A percentile compares a stretch with the other conserved stretches of the same genome.
phyloP scores from a whole-genome alignment of 331 rosid species.

The Stylosanthes scabra region DNA sequence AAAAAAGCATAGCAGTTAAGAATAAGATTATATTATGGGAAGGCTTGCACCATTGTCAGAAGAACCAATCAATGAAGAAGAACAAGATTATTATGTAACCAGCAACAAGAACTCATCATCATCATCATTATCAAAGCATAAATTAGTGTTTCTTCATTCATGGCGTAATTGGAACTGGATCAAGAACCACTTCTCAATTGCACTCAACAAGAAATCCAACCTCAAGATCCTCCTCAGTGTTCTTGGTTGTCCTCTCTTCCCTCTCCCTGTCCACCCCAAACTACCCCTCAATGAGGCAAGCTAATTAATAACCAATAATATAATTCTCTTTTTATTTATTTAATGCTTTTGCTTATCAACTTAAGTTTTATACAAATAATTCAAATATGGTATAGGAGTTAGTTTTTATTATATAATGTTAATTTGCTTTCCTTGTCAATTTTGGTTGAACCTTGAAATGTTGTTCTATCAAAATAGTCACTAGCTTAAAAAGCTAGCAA shows the following conservation, averaged over 20 bases:
- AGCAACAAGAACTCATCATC: conserved; percentile 27
- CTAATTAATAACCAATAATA: no score
- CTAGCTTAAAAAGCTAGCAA: conserved; percentile 18
- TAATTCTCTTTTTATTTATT: neutral
- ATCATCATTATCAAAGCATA: conserved; percentile 38
- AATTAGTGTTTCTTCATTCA: conserved; percentile 53
- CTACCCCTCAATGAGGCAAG: conserved; percentile 63
- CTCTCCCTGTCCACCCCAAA: conserved; percentile 61
- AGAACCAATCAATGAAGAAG: conserved; percentile 81
- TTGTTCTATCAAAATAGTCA: conserved; percentile 25
- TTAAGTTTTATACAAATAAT: neutral
- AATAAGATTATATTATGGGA: conserved; percentile 43
- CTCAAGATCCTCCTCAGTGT: conserved; percentile 85
- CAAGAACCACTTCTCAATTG: conserved; percentile 71
- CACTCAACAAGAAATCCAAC: conserved; percentile 70
- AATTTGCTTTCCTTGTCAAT: neutral
- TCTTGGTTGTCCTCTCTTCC: conserved; percentile 92
- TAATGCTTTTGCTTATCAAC: neutral
- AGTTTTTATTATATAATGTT: no score
- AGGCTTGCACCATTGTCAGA: conserved; percentile 86
- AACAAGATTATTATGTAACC: conserved; percentile 16
- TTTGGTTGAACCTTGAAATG: conserved; percentile 5
- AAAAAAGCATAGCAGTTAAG: neutral
- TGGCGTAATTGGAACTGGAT: conserved; percentile 95
- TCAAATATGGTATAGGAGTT: neutral